Conservation (phyloP, 1,284 basidiomycete genomes). For the Trametes pubescens region DNA sequence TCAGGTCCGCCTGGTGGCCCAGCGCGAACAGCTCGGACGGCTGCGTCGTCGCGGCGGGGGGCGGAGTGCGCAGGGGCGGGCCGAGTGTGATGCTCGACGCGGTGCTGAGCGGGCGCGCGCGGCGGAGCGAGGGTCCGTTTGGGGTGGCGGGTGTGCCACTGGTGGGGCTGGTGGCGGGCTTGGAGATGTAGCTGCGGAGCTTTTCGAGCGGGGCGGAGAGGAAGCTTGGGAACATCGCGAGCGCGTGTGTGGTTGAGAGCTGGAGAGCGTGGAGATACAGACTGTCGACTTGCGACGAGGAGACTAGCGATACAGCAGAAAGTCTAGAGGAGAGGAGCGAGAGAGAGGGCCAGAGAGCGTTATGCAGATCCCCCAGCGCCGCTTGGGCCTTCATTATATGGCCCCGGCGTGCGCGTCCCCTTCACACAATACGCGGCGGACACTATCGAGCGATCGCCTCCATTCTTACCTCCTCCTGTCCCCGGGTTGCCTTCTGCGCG, state of each 20-base stretch:
- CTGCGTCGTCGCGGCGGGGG: conserved; percentile 9
- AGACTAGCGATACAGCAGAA: conserved; percentile 10
- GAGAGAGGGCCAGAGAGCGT: background rate
- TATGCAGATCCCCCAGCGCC: background rate
- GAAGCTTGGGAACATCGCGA: conserved; percentile 1
- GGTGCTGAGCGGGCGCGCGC: conserved; percentile 4
- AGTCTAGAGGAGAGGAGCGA: background rate
- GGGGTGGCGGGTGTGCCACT: background rate
- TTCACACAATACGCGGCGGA: background rate
- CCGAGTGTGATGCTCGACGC: conserved; percentile 17
- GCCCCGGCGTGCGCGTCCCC: background rate
- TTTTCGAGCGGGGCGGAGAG: conserved; percentile 1
- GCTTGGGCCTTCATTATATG: conserved; percentile 8
- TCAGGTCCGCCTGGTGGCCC: conserved; percentile 29
- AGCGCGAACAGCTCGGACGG: conserved; percentile 17
- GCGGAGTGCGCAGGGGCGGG: conserved; percentile 6
- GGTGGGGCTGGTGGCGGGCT: background rate
- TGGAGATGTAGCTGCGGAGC: background rate
- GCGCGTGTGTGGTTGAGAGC: background rate
- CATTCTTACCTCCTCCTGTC: background rate
- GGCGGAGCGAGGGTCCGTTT: conserved; percentile 9
- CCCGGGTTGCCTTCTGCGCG: background rate
- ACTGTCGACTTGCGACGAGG: conserved; percentile 15
- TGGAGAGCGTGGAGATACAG: background rate
- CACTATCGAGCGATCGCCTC: background rate